Evolutionary conservation across 306 rosid species (phyloP).

Genomic region (Fagus sylvatica): DNA sequence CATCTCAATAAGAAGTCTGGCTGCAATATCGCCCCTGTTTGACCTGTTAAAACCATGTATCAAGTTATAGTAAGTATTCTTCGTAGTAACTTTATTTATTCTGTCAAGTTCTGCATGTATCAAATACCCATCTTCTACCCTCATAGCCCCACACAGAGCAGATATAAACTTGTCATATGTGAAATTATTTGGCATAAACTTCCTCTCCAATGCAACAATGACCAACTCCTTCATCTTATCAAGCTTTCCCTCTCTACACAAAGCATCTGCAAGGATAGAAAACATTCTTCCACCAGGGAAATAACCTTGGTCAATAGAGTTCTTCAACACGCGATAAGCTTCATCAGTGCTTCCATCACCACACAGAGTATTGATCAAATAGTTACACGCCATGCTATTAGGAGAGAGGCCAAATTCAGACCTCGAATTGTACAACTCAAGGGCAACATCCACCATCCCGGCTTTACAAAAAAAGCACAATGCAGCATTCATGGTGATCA

Average conservation of each 20-base stretch:
- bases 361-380: constrained; percentile 63
- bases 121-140: constrained; percentile 61
- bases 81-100: constrained; percentile 23
- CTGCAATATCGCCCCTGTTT: constrained; percentile 63
- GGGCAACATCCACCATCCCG: constrained; percentile 66
- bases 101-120: constrained; percentile 47
- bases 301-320: constrained; percentile 39
- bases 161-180: constrained; percentile 46
- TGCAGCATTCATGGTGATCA: constrained; percentile 66
- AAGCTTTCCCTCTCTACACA: constrained; percentile 56
- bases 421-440: constrained; percentile 54
- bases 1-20: constrained; percentile 81
- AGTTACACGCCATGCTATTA: constrained; percentile 62
- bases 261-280: constrained; percentile 45
- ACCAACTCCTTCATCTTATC: constrained; percentile 80
- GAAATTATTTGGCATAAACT: constrained; percentile 35
- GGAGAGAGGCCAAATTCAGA: constrained; percentile 57
- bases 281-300: constrained; percentile 54
- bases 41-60: constrained; percentile 44
- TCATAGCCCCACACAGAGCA: constrained; percentile 56
- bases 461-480: constrained; percentile 84
- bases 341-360: constrained; percentile 53
- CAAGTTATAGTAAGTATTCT: constrained; percentile 48
- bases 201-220: constrained; percentile 43
- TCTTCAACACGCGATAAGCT: constrained; percentile 48